phyloP scores from a whole-genome alignment of 2,329 filamentous ascomycete species.

The Tolypocladium endophyticum region DNA sequence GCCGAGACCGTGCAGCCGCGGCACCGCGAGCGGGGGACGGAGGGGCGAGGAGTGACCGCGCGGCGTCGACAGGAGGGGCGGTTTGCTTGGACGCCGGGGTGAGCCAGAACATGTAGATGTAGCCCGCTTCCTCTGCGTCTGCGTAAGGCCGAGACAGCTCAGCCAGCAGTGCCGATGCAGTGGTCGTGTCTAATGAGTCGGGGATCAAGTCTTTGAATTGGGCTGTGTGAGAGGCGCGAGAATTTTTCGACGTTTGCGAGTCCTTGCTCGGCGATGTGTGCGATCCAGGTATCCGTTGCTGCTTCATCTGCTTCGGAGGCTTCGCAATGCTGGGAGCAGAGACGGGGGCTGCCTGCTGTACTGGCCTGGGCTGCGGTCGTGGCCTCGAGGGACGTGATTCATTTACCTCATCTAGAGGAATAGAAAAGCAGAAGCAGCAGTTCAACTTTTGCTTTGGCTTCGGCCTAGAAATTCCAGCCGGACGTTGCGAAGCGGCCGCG shows the following conservation, averaged over 20 bases:
- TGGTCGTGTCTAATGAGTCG: slow-evolving; percentile 51
- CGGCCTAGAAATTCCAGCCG: slow-evolving; percentile 9
- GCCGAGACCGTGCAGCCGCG: slow-evolving; percentile 25
- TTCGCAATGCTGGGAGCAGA: slow-evolving; percentile 7
- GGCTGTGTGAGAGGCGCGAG: slow-evolving; percentile 19
- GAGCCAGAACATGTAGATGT: slow-evolving; percentile 99
- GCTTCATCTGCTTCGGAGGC: not conserved
- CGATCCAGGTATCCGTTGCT: slow-evolving; percentile 2
- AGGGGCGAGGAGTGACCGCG: slow-evolving; percentile 47
- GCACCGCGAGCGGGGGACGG: slow-evolving; percentile 21
- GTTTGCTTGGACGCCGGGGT: slow-evolving; percentile 51
- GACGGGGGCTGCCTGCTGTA: slow-evolving; percentile 23
- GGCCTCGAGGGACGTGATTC: slow-evolving; percentile 21
- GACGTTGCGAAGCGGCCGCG: slow-evolving; percentile 13
- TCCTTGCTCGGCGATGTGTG: slow-evolving; percentile 17
- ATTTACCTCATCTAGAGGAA: slow-evolving; percentile 34
- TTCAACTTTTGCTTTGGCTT: slow-evolving; percentile 20
- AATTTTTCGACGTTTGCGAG: slow-evolving; percentile 18
- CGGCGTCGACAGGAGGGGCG: slow-evolving; percentile 46
- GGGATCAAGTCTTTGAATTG: slow-evolving; percentile 51
- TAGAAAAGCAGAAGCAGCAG: slow-evolving; percentile 43
- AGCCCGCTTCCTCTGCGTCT: slow-evolving; percentile 70
- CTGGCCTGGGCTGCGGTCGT: slow-evolving; percentile 35
- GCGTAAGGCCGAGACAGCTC: slow-evolving; percentile 61
- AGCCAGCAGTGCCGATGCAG: slow-evolving; percentile 58